Base-by-base conservation (phyloP, 2,329 filamentous ascomycete genomes). In the Fusarium sp. region DNA sequence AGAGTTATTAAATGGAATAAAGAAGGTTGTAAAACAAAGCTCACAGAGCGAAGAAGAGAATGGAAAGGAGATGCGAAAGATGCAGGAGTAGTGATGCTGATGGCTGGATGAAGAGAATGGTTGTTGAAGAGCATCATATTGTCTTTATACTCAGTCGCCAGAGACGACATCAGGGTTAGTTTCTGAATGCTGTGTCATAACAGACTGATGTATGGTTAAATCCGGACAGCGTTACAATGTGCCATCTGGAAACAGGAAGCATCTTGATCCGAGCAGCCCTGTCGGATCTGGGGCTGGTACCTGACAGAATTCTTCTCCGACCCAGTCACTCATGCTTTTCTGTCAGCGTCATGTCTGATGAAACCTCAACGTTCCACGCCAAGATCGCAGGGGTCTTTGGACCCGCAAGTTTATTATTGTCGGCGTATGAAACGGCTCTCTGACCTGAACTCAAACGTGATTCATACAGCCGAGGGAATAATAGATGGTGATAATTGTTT, bases 191-290 rank as follows among this genome's bases (percentile, higher is more conserved):
- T 55, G 30, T 30, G 4, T 7, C 14, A 21, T n/a, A 8, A 18
- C 3, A 50, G 46, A 4, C 9, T 14, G 16, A 21, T 28, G 18
- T 41, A 41, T 10, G 10, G 41, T 28, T 37, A 26, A 4, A 49
- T 18, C 21, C 42, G 21, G n/a, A 19, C 12, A 19, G 21, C 26
- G 30, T 26, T 48, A 25, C 44, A 28, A 37, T 49, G 23, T 21
- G n/a, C 52, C 23, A 37, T 55, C 44, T 55, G 43, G 52, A 55
- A 55, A 55, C 52, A 49, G 52, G 52, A 55, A 55, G 52, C 42
- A 49, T 34, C 31, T 34, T 34, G 52, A 55, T 55, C 52, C 52
- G 52, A 26, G 16, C 4, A 55, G 21, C 52, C 52, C 30, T 34
- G 52, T 37, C 23, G 10, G 42, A 49, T 49, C 52, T 34, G 18